A percentile compares a stretch with the other conserved stretches of the same genome.
phyloP scores from a whole-genome alignment of 2,329 filamentous ascomycete genomes.

The Myriosclerotinia curreyana region DNA sequence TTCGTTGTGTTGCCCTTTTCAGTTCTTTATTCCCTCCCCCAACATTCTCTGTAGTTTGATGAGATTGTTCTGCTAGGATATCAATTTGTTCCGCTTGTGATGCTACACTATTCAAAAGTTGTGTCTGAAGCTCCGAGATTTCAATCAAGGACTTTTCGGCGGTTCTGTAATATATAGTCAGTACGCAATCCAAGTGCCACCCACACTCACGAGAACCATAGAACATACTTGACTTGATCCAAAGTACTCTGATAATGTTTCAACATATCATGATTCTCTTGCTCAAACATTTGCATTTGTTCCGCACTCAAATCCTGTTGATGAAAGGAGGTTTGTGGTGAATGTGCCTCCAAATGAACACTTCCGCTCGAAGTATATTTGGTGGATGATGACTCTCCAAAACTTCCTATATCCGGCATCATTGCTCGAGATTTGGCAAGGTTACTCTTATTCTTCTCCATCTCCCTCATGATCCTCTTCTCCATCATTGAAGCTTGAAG shows the following conservation, averaged over 20 bases:
- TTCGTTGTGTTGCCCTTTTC: constrained; percentile 72
- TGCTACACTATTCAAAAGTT: constrained; percentile 80
- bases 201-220: too few species aligned
- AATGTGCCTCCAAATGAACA: constrained; percentile 29
- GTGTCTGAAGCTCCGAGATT: constrained; percentile 87
- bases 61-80: constrained; percentile 80
- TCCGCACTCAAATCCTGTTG: constrained; percentile 64
- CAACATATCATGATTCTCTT: constrained; percentile 89
- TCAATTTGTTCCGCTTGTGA: constrained; percentile 87
- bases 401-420: constrained; percentile 34
- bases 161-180: constrained; percentile 53
- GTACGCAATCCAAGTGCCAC: constrained; percentile 6
- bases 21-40: constrained; percentile 87
- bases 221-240: constrained; percentile 80
- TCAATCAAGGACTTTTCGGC: constrained; percentile 89
- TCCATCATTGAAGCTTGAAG: constrained; percentile 93
- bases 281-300: constrained; percentile 88
- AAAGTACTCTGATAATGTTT: constrained; percentile 92
- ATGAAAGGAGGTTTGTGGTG: constrained; percentile 29
- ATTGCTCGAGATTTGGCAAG: constrained; percentile 62
- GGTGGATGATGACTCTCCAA: constrained; percentile 29
- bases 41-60: constrained; percentile 79
- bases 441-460: constrained; percentile 86
- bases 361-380: constrained; percentile 24
- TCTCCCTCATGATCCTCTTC: constrained; percentile 74